Conservation (phyloP, 805 yeast genomes). For the Candida lessepsii region DNA sequence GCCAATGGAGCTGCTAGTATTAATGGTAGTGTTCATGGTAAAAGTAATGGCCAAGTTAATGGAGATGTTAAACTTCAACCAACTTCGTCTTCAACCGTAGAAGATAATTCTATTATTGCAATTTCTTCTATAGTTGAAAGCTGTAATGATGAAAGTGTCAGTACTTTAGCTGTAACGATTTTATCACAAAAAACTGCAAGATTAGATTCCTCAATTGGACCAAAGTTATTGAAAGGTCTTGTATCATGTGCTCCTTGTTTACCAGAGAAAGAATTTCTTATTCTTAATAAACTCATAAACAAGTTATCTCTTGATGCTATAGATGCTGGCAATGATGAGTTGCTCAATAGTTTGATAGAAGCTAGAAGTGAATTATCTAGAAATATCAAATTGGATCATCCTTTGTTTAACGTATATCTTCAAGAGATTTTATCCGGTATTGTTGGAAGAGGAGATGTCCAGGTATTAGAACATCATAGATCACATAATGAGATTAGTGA, state of each 20-base stretch:
- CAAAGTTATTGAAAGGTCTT: constrained; percentile 57
- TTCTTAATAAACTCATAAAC: constrained; percentile 59
- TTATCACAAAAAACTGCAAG: constrained; percentile 69
- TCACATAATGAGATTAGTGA: constrained; percentile 69
- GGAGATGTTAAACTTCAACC: too few species aligned
- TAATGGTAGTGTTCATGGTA: constrained; percentile 12
- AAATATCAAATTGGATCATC: constrained; percentile 36
- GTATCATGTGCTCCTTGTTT: constrained; percentile 60
- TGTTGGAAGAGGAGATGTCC: constrained; percentile 77
- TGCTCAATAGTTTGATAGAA: constrained; percentile 41
- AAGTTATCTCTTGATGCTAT: constrained; percentile 47
- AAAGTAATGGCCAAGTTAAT: too few species aligned
- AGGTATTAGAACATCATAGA: constrained; percentile 72
- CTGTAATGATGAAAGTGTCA: constrained; percentile 69
- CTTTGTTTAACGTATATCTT: constrained; percentile 52
- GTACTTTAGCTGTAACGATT: constrained; percentile 75
- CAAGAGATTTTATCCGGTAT: constrained; percentile 65
- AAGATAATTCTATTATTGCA: constrained; percentile 69
- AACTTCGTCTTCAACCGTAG: too few species aligned
- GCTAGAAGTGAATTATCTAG: constrained; percentile 51
- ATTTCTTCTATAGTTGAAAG: constrained; percentile 62
- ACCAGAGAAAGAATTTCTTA: constrained; percentile 63
- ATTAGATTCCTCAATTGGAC: constrained; percentile 52
- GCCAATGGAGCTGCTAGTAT: neutral
- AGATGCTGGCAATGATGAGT: constrained; percentile 36